Conservation (phyloP, 306 rosid genomes). For the Prunus mume region DNA sequence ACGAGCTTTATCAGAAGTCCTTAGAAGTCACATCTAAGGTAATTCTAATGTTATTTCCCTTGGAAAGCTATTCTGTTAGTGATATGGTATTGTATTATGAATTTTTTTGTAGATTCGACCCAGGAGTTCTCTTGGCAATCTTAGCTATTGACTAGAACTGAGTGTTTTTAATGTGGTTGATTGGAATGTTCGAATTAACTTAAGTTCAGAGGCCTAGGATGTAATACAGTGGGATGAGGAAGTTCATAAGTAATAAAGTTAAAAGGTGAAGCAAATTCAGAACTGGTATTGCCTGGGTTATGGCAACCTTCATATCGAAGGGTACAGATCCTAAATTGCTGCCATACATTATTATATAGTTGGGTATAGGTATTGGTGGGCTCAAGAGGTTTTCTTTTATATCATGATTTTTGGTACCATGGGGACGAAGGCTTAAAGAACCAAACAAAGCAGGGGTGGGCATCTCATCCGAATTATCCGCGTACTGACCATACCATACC, state of each 20-base stretch:
- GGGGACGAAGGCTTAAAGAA: background rate
- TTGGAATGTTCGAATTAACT: background rate
- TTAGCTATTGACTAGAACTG: background rate
- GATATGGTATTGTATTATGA: background rate
- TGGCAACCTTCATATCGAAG: background rate
- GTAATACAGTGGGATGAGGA: background rate
- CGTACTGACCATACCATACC: too few species aligned
- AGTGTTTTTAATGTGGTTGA: background rate
- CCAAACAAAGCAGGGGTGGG: background rate
- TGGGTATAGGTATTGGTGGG: background rate
- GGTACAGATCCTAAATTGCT: background rate
- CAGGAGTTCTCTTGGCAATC: background rate
- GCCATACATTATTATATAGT: background rate
- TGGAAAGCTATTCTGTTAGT: background rate
- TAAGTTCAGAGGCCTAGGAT: background rate
- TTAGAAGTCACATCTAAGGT: constrained; percentile 71
- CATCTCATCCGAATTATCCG: too few species aligned
- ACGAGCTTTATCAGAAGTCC: constrained; percentile 68
- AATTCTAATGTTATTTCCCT: background rate
- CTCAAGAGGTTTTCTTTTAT: background rate
- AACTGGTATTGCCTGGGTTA: background rate
- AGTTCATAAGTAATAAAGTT: background rate
- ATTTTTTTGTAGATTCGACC: background rate
- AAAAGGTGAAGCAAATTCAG: background rate
- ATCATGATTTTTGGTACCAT: background rate